phyloP scores from a whole-genome alignment of 2,329 filamentous ascomycete species.

The Monosporascus sp. region DNA sequence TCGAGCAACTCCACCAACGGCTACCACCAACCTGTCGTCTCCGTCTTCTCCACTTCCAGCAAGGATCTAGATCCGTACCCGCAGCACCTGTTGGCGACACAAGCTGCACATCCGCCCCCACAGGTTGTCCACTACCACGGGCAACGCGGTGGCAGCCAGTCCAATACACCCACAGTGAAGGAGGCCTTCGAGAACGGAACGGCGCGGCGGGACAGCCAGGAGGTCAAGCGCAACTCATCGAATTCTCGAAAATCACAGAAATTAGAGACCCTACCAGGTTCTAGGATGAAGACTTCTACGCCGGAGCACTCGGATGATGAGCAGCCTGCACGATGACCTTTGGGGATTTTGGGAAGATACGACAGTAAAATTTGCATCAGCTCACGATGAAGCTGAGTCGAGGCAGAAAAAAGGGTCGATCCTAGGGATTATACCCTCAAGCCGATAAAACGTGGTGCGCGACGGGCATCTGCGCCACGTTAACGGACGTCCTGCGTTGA shows the following conservation, averaged over 20 bases:
- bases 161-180: slow-evolving; percentile 56
- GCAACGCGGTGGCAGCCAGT: slow-evolving; percentile 61
- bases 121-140: slow-evolving; percentile 65
- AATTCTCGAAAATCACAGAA: slow-evolving; percentile 27
- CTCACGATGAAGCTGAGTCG: no score
- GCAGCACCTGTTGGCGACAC: slow-evolving; percentile 57
- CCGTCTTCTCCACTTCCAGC: slow-evolving; percentile 65
- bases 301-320: slow-evolving; percentile 19
- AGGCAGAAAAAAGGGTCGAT: no score
- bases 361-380: no score
- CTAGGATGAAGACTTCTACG: slow-evolving; percentile 27
- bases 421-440: no score
- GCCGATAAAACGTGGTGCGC: no score
- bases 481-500: no score
- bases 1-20: slow-evolving; percentile 46
- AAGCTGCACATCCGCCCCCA: slow-evolving; percentile 57
- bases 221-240: slow-evolving; percentile 36
- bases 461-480: no score
- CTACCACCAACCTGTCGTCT: slow-evolving; percentile 64
- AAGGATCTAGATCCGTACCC: slow-evolving; percentile 65
- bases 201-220: slow-evolving; percentile 45
- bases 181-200: slow-evolving; percentile 45
- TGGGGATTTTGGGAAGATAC: no score
- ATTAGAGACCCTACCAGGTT: slow-evolving; percentile 36
- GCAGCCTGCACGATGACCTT: no score